These are phyloP conservation scores for Suillus subluteus DNA, from an alignment of 768 basidiomycete genomes.

Conservation along the genomic window DNA sequence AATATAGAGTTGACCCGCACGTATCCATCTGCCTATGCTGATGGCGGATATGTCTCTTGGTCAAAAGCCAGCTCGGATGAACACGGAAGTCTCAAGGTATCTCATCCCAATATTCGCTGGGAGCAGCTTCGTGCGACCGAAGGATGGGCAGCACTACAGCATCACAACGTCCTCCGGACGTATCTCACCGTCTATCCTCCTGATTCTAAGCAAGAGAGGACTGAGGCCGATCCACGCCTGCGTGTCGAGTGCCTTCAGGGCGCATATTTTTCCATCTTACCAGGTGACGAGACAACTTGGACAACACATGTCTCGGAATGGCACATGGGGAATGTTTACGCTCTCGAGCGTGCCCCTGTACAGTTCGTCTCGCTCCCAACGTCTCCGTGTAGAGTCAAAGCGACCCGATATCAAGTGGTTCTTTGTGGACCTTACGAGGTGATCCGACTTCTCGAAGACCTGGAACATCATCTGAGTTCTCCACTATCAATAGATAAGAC, in stretches of 20 bases:
- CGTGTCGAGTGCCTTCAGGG: conserved; percentile 68
- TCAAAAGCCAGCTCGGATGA: conserved; percentile 42
- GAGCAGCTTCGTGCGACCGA: conserved; percentile 69
- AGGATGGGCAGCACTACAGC: conserved; percentile 88
- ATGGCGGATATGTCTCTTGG: conserved; percentile 66
- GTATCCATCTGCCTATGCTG: conserved; percentile 68
- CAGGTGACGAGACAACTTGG: conserved; percentile 35
- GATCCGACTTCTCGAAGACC: neutral
- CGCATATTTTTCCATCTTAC: conserved; percentile 75
- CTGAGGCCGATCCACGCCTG: conserved; percentile 46
- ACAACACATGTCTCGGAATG: conserved; percentile 49
- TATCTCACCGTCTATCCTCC: conserved; percentile 62
- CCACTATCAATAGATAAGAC: conserved; percentile 57
- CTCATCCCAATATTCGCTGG: conserved; percentile 77
- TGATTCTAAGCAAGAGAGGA: conserved; percentile 1
- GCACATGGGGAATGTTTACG: conserved; percentile 89
- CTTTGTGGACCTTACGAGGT: conserved; percentile 88
- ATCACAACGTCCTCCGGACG: conserved; percentile 71
- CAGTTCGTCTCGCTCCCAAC: conserved; percentile 54
- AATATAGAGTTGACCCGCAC: conserved; percentile 50
- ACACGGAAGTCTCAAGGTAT: conserved; percentile 58
- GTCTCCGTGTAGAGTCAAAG: conserved; percentile 35
- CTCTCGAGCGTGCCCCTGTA: conserved; percentile 54
- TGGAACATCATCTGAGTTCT: conserved; percentile 11
- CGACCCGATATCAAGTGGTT: conserved; percentile 67